Base-by-base conservation (phyloP, 1,284 basidiomycete genomes). In the Phellinidium pouzarii region DNA sequence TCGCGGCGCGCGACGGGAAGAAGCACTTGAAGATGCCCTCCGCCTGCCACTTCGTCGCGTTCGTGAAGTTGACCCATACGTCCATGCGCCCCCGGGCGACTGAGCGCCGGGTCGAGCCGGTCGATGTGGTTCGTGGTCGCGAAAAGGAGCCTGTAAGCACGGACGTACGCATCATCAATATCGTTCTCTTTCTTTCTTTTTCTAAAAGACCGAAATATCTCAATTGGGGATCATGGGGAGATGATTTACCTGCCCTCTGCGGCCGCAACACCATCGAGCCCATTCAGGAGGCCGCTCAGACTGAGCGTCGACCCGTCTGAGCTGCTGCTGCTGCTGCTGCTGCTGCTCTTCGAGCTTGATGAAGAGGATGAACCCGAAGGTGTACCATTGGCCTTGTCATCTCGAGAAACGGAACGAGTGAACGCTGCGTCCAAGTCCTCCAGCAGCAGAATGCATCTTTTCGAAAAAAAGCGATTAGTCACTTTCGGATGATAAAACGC, bases 11-110 rank as follows among this genome's bases (percentile, higher is more conserved):
- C 65, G 66, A 81, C 1, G 89, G 89, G 81, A 91, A 92, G 78
- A 92, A 93, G 66, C 87, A 89, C 65, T 90, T 88, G 80, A 91
- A 93, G 64, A 91, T 88, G 49, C 86, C 87, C 68, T 90, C 87
- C 23, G 88, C 89, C 64, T 92, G 89, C 80, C 82, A 86, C 64
- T 86, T 89, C 5, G 84, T 89, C 6, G 90, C 89, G 62, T 91
- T 84, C 54, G 84, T 85, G 69, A 91, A 91, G 71, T 91, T 88
- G 36, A 90, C 78, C 87, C 88, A 90, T 12, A 91, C 88, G 61
- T 91, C 87, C 87, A 90, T 89, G 49, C 87, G 84, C 51, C 87
- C n/a, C 87, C 29, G 87, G 86, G 20, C 86, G 77, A 66, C 82
- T 87, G 43, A 90, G 72, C 14, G 87, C 87, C 44, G 88, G 87